These are phyloP conservation scores for Rubus idaeus DNA, from an alignment of 306 rosid species.

Conservation along the genomic window DNA sequence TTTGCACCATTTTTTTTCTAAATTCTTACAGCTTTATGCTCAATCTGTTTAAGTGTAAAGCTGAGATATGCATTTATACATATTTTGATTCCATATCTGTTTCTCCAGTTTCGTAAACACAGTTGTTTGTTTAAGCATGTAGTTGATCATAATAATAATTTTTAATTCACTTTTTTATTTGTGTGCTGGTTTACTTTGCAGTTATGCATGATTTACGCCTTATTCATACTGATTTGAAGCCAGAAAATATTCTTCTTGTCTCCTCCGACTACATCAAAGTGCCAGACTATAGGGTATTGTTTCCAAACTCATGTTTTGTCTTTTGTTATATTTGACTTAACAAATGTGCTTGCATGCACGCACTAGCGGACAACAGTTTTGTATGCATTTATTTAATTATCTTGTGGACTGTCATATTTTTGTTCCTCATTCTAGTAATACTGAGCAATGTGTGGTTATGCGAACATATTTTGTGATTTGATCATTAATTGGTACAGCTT, in stretches of 20 bases:
- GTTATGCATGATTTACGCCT: conserved; percentile 82
- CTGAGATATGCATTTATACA: conserved; percentile 25
- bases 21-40: conserved; percentile 30
- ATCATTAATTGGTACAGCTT: background rate
- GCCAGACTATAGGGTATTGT: conserved; percentile 70
- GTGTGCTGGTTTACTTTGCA: conserved; percentile 34
- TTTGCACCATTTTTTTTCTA: conserved; percentile 51
- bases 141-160: background rate
- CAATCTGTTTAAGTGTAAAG: conserved; percentile 20
- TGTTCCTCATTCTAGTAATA: background rate
- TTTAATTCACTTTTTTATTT: conserved; percentile 20
- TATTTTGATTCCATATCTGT: conserved; percentile 8
- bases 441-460: background rate
- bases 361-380: background rate
- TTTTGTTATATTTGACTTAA: background rate
- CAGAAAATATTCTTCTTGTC: conserved; percentile 51
- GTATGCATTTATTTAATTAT: background rate
- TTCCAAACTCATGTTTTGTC: conserved; percentile 3
- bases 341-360: background rate
- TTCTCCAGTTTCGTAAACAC: conserved; percentile 11
- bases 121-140: conserved; percentile 19
- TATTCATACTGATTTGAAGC: conserved; percentile 86
- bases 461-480: background rate
- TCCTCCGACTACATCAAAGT: conserved; percentile 63
- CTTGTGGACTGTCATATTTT: background rate